Conservation (phyloP, 148 eudicot genomes). For the Vaccinium darrowii region DNA sequence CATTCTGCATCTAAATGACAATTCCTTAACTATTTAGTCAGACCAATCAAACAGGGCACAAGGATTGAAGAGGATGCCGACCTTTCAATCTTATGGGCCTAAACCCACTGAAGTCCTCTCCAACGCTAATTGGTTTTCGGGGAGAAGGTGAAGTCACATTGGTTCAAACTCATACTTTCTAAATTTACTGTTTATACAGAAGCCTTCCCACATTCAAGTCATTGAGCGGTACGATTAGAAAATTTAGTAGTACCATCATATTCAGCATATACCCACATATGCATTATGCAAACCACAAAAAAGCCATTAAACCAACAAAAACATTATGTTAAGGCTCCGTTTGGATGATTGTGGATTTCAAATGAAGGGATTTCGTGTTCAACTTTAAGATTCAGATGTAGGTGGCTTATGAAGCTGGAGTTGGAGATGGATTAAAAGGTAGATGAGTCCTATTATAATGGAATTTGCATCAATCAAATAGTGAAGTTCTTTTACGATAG, state of each 20-base stretch:
- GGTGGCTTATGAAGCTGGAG: background rate
- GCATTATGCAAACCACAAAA: background rate
- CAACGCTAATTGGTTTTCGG: background rate
- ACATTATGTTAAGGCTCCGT: background rate
- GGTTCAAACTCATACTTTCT: background rate
- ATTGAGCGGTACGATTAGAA: background rate
- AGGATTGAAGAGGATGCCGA: background rate
- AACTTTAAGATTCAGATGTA: background rate
- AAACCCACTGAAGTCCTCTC: background rate
- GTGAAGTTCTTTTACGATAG: no score
- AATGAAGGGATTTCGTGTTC: background rate
- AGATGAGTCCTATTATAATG: background rate
- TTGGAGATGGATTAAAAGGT: background rate
- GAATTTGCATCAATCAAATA: no score
- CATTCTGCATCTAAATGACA: background rate
- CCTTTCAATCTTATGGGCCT: no score
- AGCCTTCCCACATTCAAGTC: background rate
- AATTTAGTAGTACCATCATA: no score
- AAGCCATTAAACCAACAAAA: background rate
- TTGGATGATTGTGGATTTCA: background rate
- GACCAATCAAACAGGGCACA: background rate
- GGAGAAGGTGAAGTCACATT: background rate
- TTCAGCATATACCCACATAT: background rate
- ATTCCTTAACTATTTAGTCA: background rate
- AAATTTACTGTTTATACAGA: background rate